Percentiles rank a stretch among this genome's conserved stretches.
phyloP scores from a whole-genome alignment of 2,329 filamentous ascomycete species.

The Ophiosphaerella herpotricha region DNA sequence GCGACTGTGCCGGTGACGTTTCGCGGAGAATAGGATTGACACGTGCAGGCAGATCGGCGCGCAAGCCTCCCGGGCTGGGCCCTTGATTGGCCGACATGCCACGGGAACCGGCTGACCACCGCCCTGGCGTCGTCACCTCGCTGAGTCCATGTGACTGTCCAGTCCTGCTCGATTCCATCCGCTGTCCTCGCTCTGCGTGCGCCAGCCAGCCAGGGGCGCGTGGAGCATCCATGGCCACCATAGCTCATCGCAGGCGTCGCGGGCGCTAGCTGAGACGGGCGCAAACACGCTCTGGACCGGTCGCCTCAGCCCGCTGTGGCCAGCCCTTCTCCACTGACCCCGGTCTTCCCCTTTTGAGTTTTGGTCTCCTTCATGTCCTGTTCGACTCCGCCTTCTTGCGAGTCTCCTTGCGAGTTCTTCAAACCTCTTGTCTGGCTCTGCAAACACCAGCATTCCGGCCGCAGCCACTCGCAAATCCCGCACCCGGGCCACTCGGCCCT shows the following conservation, averaged over 20 bases:
- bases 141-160: too few species aligned
- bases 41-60: neutral
- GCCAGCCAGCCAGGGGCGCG: neutral
- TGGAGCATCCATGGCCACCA: neutral
- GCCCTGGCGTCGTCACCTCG: too few species aligned
- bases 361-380: too few species aligned
- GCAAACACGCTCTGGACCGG: neutral
- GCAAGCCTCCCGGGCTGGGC: neutral
- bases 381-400: neutral
- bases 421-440: too few species aligned
- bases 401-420: too few species aligned
- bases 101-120: too few species aligned
- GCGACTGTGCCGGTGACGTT: conserved; percentile 1
- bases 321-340: neutral
- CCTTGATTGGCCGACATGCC: neutral
- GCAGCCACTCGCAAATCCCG: neutral
- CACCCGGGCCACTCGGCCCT: neutral
- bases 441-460: neutral
- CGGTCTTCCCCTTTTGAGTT: neutral
- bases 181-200: neutral
- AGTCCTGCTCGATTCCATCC: neutral
- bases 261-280: neutral
- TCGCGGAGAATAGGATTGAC: conserved; percentile 3
- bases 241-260: neutral
- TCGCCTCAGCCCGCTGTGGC: conserved; percentile 3